These are phyloP conservation scores for Endotrypanum monterogeii DNA, from an alignment of 208 protist species.

Conservation along the genomic window DNA sequence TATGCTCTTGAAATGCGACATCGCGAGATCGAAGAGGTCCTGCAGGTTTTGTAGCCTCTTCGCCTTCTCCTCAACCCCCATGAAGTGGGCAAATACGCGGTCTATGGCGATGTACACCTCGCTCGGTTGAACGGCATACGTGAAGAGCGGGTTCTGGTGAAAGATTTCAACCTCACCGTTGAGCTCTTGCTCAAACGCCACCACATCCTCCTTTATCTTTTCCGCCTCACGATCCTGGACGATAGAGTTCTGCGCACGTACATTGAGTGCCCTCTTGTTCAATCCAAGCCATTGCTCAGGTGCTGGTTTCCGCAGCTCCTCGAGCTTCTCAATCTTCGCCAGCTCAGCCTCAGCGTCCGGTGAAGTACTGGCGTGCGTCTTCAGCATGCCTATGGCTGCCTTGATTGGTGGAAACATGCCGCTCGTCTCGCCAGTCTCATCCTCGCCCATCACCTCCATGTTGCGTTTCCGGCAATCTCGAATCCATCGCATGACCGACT, in stretches of 20 bases:
- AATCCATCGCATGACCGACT: constrained; percentile 94
- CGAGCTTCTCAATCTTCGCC: constrained; percentile 88
- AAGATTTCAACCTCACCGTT: constrained; percentile 81
- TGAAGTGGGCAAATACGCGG: constrained; percentile 74
- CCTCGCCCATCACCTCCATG: constrained; percentile 81
- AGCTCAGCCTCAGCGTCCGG: constrained; percentile 77
- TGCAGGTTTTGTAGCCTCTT: constrained; percentile 91
- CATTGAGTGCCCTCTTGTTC: constrained; percentile 94
- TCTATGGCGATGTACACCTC: constrained; percentile 90
- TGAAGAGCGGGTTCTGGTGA: constrained; percentile 85
- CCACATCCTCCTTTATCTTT: constrained; percentile 91
- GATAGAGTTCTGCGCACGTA: constrained; percentile 92
- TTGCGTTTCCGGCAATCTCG: constrained; percentile 90
- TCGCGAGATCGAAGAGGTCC: constrained; percentile 94
- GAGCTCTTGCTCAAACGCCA: constrained; percentile 77
- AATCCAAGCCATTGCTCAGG: constrained; percentile 91
- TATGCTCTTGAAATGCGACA: constrained; percentile 93
- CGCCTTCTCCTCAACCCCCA: constrained; percentile 88
- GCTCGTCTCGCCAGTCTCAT: constrained; percentile 80
- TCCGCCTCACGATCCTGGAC: constrained; percentile 92
- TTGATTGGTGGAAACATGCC: constrained; percentile 94
- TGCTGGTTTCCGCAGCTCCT: constrained; percentile 91
- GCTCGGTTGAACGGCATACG: constrained; percentile 72
- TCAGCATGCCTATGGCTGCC: constrained; percentile 91
- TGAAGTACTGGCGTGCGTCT: constrained; percentile 84